Base-by-base conservation (phyloP, 257 asterid genomes). In the Solanum bulbocastanum region DNA sequence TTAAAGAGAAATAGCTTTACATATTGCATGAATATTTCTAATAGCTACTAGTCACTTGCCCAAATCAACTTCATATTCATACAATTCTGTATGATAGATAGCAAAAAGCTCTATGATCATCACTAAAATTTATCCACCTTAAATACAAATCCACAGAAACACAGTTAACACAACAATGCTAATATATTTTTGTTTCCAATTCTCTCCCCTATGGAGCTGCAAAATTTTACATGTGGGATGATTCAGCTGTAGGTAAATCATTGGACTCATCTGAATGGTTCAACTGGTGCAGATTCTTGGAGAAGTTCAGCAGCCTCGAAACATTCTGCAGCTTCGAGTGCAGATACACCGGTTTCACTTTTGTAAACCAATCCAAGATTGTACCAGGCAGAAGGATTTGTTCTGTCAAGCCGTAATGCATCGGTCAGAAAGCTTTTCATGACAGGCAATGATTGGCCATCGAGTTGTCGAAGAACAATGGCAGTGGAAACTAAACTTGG, bases 291-390 rank as follows among this genome's bases (percentile, higher is more conserved):
- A 40, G 98, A 88, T 90, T 96, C 99, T 88, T 94, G 95, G 83
- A 96, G 95, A 87, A 92, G 72, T 25, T 95, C 92, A 30, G 99
- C 99, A 89, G 99, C 99, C 91, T 94, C 96, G n/a, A 96, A 96
- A 88, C 99, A 96, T 88, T 95, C 97, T 0, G 92, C 98, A 10
- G 98, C 99, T 84, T 95, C 95, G 22, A 89, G 37, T 18, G 91
- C 88, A 25, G 92, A 92, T 32, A 89, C 85, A 10, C 91, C 88
- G 33, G 42, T 86, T 75, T 91, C 95, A 22, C 83, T 87, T 93
- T 92, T 95, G 91, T 93, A 92, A 39, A 96, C 91, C 71, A 96
- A 89, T 44, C 99, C 99, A 6, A 96, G 98, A 92, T 94, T 92
- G 92, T 95, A 94, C 99, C 99, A 96, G 1, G 98, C 99, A 0